phyloP scores from a whole-genome alignment of 208 protist genomes.

The Angomonas ambiguus region DNA sequence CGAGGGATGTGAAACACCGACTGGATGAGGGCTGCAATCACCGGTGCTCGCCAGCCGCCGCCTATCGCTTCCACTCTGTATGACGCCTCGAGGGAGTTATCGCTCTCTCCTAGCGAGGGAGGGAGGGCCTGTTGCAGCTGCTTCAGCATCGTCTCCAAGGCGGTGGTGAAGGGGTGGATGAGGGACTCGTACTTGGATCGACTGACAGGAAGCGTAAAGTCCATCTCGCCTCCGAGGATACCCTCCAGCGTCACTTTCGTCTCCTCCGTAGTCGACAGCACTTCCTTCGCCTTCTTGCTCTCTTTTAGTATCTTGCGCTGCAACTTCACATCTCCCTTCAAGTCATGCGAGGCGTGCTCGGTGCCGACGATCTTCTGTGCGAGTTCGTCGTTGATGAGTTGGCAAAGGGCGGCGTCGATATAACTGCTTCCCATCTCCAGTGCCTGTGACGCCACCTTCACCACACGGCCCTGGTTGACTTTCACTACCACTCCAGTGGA shows the following conservation, averaged over 20 bases:
- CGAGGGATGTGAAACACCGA: conserved; percentile 29
- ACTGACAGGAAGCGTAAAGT: conserved; percentile 39
- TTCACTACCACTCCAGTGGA: conserved; percentile 28
- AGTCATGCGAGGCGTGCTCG: conserved; percentile 16
- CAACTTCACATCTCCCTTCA: conserved; percentile 46
- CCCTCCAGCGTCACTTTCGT: conserved; percentile 49
- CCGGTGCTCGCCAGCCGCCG: conserved; percentile 65
- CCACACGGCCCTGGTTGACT: conserved; percentile 24
- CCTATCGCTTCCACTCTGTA: conserved; percentile 67
- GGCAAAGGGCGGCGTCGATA: conserved; percentile 48
- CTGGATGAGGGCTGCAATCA: conserved; percentile 40
- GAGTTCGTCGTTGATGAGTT: conserved; percentile 49
- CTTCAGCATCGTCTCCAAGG: conserved; percentile 32
- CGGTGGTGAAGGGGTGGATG: conserved; percentile 24
- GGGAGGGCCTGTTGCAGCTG: conserved; percentile 16
- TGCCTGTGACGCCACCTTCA: conserved; percentile 31
- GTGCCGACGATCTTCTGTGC: conserved; percentile 17
- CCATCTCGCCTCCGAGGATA: conserved; percentile 34
- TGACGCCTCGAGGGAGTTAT: conserved; percentile 3
- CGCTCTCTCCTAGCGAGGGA: conserved; percentile 4
- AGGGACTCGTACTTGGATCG: conserved; percentile 26
- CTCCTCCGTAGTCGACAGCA: conserved; percentile 57
- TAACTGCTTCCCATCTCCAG: conserved; percentile 42
- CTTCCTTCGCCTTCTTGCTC: conserved; percentile 70
- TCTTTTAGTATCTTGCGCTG: conserved; percentile 52